phyloP scores from a whole-genome alignment of 2,329 filamentous ascomycete genomes.

The Neopestalotiopsis sp. region DNA sequence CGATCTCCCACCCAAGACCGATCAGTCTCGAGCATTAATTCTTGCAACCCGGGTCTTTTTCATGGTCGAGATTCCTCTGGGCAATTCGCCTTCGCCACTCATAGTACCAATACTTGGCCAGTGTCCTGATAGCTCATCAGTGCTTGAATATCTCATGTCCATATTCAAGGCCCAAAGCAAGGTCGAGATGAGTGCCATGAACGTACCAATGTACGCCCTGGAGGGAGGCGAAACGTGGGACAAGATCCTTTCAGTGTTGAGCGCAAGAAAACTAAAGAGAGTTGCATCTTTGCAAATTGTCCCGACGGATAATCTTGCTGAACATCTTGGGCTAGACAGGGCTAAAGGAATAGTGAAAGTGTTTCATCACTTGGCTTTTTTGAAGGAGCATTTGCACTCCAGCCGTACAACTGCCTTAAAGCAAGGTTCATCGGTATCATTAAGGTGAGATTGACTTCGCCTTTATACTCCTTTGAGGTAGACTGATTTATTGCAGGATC shows the following conservation, averaged over 20 bases:
- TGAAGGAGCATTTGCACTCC: neutral
- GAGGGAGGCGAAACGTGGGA: neutral
- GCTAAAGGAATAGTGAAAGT: neutral
- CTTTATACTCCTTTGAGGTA: too few relatives aligned
- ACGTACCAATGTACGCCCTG: neutral
- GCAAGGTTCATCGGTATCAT: too few relatives aligned
- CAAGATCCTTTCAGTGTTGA: neutral
- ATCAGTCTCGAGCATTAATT: neutral
- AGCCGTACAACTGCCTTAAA: neutral
- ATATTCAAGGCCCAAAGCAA: neutral
- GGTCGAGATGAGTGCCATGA: neutral
- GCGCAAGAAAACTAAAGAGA: neutral
- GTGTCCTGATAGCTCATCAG: neutral
- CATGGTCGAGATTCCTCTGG: neutral
- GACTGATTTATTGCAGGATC: neutral
- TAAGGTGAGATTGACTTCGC: too few relatives aligned
- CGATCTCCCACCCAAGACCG: neutral
- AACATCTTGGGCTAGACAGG: neutral
- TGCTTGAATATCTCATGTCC: neutral
- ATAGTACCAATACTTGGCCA: neutral
- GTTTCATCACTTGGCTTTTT: neutral
- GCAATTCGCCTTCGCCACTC: neutral
- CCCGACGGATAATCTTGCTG: neutral
- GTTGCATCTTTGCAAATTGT: neutral
- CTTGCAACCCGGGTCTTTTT: neutral